Base-by-base conservation (phyloP, 257 asterid genomes). In the Nicotiana knightiana region DNA sequence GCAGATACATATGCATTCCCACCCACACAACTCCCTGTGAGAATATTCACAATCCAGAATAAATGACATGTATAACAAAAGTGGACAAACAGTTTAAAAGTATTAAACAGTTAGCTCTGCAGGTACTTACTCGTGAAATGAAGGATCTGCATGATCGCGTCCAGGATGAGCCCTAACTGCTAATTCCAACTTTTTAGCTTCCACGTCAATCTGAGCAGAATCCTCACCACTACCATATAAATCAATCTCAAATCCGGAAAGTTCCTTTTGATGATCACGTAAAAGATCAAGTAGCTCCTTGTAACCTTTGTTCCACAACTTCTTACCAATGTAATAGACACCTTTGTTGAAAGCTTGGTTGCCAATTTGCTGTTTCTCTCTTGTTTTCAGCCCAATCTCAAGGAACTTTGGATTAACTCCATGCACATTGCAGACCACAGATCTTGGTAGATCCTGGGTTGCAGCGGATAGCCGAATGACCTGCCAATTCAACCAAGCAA, bases 231-330 rank as follows among this genome's bases (percentile, higher is more conserved):
- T 96, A 79, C 99, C 99, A 77, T 92, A 96, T 81, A 96, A 88
- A 89, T 96, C 98, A 68, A 94, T 89, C 86, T 96, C 93, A 78
- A 93, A 86, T 65, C 90, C 94, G 54, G 89, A 57, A 21, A 96
- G 89, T 81, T 96, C 96, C 83, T 90, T 89, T 86, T 96, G 97
- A 88, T 96, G 90, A 81, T 89, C 95, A 54, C 30, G 57, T 59
- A 96, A 91, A 85, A 96, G 97, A 77, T 90, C 89, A 82, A 96
- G 91, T 79, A 96, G 91, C 85, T 96, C 99, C 85, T 83, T 92
- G 91, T 94, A 96, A 85, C 99, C 99, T 90, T 96, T 96, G 89
- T 85, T 93, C 99, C 99, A 94, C 79, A 96, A 86, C 97, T 93
- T 96, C 89, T 94, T 94, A 57, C 98, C 99, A 63, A 96, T 96